Percentiles rank a stretch among this genome's conserved stretches.
These are phyloP conservation scores for Thalassiosira oceanica DNA, from an alignment of 352 stramenopile species.

Conservation along the genomic window DNA sequence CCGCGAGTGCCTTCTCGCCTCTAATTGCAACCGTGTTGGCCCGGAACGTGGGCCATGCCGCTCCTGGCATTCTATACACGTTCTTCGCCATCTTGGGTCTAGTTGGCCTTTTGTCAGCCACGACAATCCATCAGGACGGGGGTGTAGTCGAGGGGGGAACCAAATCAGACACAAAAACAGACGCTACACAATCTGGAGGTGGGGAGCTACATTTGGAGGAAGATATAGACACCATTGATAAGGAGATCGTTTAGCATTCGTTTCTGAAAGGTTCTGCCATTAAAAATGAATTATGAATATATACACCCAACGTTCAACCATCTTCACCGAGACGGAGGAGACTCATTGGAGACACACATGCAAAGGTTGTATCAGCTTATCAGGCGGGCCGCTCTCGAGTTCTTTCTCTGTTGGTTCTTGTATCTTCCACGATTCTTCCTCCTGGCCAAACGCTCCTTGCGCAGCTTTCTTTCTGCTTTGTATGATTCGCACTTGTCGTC, in stretches of 20 bases:
- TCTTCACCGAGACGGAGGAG: no score
- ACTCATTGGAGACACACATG: no score
- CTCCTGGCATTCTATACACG: constrained; percentile 26
- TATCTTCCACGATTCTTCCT: constrained; percentile 42
- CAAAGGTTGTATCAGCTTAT: no score
- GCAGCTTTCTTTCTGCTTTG: constrained; percentile 27
- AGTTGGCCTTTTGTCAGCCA: constrained; percentile 10
- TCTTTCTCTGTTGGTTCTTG: constrained; percentile 57
- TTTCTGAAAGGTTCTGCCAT: no score
- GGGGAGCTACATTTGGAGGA: no score
- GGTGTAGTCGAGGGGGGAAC: no score
- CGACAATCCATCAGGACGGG: constrained; percentile 8
- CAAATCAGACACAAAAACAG: no score
- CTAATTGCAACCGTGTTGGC: constrained; percentile 47
- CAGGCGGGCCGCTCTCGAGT: constrained; percentile 29
- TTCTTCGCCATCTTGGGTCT: constrained; percentile 11
- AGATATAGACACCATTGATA: neutral
- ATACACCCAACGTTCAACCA: no score
- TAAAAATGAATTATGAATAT: no score
- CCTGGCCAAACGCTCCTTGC: constrained; percentile 29
- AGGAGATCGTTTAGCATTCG: constrained; percentile 1
- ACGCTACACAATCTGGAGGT: no score
- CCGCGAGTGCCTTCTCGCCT: constrained; percentile 42
- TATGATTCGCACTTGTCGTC: constrained; percentile 4
- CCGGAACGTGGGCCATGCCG: constrained; percentile 18